Percentiles rank a stretch among this genome's conserved stretches.
These are phyloP conservation scores for Blastocystis sp. DNA, from an alignment of 352 stramenopile genomes.

Conservation along the genomic window DNA sequence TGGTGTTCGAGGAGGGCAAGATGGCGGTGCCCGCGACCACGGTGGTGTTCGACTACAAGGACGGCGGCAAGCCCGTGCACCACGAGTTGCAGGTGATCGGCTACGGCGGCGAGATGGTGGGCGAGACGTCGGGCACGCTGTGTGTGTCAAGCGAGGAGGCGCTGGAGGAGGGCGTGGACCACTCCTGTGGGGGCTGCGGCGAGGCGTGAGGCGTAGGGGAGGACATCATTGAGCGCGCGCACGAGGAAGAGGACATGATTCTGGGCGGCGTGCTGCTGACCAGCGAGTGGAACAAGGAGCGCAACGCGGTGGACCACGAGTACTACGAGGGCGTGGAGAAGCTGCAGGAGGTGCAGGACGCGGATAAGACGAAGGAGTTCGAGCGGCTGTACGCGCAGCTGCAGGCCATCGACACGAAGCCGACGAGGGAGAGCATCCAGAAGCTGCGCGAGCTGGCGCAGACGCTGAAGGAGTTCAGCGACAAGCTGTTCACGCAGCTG, in stretches of 20 bases:
- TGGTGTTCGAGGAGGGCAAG: background rate
- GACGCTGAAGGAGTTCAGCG: background rate
- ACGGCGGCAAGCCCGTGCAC: background rate
- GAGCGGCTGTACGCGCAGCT: background rate
- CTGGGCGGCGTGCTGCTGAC: background rate
- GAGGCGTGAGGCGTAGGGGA: background rate
- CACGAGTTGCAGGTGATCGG: background rate
- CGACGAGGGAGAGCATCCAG: background rate
- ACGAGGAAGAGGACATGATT: background rate
- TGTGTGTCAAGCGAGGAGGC: background rate
- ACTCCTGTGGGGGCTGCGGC: background rate
- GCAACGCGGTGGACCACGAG: background rate
- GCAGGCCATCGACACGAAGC: background rate
- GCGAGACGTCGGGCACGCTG: background rate
- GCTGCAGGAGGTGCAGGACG: background rate
- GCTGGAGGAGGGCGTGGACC: background rate
- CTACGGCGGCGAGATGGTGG: background rate
- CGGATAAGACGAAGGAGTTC: background rate
- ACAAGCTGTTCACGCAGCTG: background rate
- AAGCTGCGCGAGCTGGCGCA: background rate
- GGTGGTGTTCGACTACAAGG: background rate
- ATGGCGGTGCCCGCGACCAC: background rate
- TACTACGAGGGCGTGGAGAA: background rate
- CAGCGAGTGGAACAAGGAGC: background rate
- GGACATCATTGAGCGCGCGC: background rate